Evolutionary conservation across 805 yeast genomes (phyloP).

Genomic region (Yarrowia keelungensis): DNA sequence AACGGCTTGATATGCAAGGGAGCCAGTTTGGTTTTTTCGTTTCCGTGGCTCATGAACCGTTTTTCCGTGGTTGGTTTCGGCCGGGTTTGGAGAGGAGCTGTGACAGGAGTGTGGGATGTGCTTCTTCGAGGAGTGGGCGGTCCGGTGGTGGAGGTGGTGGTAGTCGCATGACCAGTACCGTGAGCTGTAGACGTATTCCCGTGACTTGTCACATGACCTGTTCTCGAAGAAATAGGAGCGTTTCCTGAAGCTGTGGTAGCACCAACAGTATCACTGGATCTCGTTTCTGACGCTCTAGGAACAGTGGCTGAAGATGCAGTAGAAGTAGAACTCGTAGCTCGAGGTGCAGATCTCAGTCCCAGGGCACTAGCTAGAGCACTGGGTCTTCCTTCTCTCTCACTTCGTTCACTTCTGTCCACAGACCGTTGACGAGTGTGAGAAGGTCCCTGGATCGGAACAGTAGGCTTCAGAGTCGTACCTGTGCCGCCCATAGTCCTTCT

Average conservation of each 20-base stretch:
- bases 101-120: conserved; percentile 6
- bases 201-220: neutral
- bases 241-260: neutral
- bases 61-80: conserved; percentile 16
- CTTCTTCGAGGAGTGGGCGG: neutral
- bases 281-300: neutral
- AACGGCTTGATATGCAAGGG: conserved; percentile 32
- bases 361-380: conserved; percentile 9
- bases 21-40: conserved; percentile 21
- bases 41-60: conserved; percentile 36
- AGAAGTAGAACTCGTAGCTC: neutral
- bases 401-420: conserved; percentile 15
- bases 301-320: neutral
- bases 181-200: no score
- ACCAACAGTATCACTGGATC: no score
- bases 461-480: neutral
- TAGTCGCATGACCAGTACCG: no score
- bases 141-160: no score
- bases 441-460: neutral
- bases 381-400: neutral
- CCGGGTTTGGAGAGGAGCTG: conserved; percentile 6
- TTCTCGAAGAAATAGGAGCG: neutral
- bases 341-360: neutral
- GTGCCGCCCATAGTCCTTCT: conserved; percentile 1
- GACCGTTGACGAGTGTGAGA: conserved; percentile 20